Evolutionary conservation across 2,329 filamentous ascomycete genomes (phyloP).

Genomic region (Diplodia corticola): DNA sequence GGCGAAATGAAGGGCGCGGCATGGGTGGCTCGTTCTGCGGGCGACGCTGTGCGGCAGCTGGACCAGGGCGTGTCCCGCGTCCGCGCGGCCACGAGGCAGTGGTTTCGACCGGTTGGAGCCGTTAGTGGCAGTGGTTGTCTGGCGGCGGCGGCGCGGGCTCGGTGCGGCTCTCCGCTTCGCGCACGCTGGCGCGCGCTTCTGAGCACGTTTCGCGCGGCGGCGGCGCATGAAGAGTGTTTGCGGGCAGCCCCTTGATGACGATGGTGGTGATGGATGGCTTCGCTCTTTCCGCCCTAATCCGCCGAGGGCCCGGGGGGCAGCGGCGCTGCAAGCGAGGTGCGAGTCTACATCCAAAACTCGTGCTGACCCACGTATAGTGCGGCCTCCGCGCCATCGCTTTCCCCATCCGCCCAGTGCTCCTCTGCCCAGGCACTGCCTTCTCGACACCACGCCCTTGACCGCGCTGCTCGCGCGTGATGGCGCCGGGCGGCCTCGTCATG

Average conservation of each 20-base stretch:
- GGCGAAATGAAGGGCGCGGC: constrained; percentile 1
- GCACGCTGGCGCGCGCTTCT: constrained; percentile 17
- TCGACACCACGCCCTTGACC: not conserved
- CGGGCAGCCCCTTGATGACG: not conserved
- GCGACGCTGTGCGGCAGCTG: not conserved
- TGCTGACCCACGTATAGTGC: constrained; percentile 21
- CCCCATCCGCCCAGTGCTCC: not conserved
- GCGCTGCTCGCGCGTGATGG: not conserved
- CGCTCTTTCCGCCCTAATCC: constrained; percentile 7
- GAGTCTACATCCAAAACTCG: constrained; percentile 17
- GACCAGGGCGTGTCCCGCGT: not conserved
- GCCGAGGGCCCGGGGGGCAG: not conserved
- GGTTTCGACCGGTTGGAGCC: not conserved
- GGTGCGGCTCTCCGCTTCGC: not conserved
- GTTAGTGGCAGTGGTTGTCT: too few relatives aligned
- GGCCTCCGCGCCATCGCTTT: not conserved
- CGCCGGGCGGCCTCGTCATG: not conserved
- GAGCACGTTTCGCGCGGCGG: constrained; percentile 2
- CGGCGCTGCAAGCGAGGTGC: constrained; percentile 8
- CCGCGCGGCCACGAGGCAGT: not conserved
- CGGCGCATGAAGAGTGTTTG: constrained; percentile 8
- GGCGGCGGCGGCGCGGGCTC: too few relatives aligned
- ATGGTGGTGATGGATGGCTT: not conserved
- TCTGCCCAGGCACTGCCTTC: not conserved
- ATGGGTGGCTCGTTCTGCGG: not conserved